These are phyloP conservation scores for Cyclotella kingstonii DNA, from an alignment of 108 stramenopile species.

Conservation along the genomic window DNA sequence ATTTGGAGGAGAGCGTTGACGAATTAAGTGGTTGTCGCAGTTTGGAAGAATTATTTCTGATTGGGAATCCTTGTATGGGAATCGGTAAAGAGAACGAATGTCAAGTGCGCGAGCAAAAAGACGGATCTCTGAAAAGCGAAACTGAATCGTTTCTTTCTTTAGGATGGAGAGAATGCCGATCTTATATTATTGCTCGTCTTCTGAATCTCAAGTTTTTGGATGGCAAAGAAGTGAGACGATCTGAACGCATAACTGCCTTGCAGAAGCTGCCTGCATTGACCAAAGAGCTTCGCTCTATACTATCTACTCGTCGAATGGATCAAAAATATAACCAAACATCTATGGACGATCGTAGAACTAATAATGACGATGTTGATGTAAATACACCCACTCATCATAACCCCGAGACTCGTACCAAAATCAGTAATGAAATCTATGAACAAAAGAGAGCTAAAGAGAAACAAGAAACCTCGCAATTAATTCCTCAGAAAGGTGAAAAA, in stretches of 20 bases:
- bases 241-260: conserved; percentile 56
- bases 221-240: conserved; percentile 72
- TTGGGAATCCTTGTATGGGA: conserved; percentile 85
- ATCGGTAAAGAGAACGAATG: neutral
- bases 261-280: conserved; percentile 61
- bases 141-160: too few species aligned
- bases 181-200: conserved; percentile 66
- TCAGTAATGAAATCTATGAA: conserved; percentile 79
- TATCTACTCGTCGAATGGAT: neutral
- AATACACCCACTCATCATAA: conserved; percentile 65
- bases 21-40: conserved; percentile 43
- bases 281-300: conserved; percentile 35
- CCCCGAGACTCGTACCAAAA: conserved; percentile 67
- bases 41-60: conserved; percentile 74
- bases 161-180: conserved; percentile 56
- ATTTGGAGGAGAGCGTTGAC: conserved; percentile 59
- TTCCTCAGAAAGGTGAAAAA: conserved; percentile 41
- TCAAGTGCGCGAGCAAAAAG: neutral
- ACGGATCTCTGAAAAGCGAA: neutral
- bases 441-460: conserved; percentile 82
- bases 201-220: conserved; percentile 72
- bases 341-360: conserved; percentile 1
- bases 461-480: conserved; percentile 50
- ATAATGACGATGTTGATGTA: conserved; percentile 20
- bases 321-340: conserved; percentile 4